A percentile compares a stretch with the other conserved stretches of the same genome.
Conservation (phyloP, 768 basidiomycete species). For the Termitomyces sp. region DNA sequence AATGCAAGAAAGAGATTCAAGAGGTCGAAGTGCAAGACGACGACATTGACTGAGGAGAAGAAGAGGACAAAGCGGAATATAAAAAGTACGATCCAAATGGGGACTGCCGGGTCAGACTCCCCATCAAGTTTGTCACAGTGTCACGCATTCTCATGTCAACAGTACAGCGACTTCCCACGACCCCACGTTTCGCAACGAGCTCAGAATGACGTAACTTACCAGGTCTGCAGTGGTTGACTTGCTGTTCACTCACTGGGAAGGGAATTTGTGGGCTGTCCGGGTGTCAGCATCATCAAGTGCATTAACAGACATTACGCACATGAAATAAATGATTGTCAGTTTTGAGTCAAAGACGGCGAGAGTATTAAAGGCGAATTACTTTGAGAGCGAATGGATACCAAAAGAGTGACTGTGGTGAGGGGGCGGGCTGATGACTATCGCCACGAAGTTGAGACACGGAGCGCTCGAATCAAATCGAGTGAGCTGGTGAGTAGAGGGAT, state of each 20-base stretch:
- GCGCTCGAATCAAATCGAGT: constrained; percentile 54
- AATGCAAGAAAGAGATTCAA: constrained; percentile 10
- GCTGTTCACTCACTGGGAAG: not conserved
- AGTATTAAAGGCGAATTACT: constrained; percentile 24
- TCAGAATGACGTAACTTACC: constrained; percentile 14
- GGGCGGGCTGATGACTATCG: constrained; percentile 22
- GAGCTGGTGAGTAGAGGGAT: constrained; percentile 24
- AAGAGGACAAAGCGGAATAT: constrained; percentile 17
- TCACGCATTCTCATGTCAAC: constrained; percentile 14
- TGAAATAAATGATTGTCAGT: constrained; percentile 17
- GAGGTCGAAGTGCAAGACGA: constrained; percentile 16
- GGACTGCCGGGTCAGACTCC: constrained; percentile 16
- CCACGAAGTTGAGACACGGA: constrained; percentile 20
- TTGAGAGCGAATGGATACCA: constrained; percentile 26
- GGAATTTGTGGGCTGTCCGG: not conserved
- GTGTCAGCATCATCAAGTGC: not conserved
- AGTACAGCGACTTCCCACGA: constrained; percentile 21
- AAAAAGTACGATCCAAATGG: constrained; percentile 17
- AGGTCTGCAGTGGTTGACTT: not conserved
- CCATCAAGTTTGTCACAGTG: constrained; percentile 13
- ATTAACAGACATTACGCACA: constrained; percentile 8
- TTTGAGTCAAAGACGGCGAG: constrained; percentile 13
- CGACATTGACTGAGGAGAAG: constrained; percentile 20
- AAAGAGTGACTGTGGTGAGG: constrained; percentile 49
- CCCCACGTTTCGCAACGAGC: constrained; percentile 38